Base-by-base conservation (phyloP, 331 rosid genomes). In the Cydonia oblonga region DNA sequence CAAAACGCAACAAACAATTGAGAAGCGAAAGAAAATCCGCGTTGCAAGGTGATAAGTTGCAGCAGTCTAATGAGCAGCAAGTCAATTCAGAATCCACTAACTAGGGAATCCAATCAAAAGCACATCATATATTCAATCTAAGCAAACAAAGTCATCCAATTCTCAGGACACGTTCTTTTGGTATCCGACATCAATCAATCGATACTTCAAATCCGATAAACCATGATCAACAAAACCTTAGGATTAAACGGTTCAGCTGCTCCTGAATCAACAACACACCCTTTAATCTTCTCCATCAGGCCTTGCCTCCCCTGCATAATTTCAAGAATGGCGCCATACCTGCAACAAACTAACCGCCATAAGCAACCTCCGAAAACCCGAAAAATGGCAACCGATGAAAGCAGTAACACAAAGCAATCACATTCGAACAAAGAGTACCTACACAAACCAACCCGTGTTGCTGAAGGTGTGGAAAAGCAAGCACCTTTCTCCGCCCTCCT, bases 371-470 rank as follows among this genome's bases (percentile, higher is more conserved):
- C 0, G 19, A 56, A 46, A 61, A 64, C 54, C 3, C 29, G 20
- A 28, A 6, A 42, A 15, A 3, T 11, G 42, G 9, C 40, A 51
- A 18, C 10, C 22, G 2, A 51, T 51, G 20, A 29, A 0, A 30
- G 28, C 2, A 33, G 13, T 1, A 13, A 29, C 40, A 12, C 19
- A 26, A 74, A 53, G 44, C 59, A 75, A n/a, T 29, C 12, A 28
- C 15, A 29, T 23, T 5, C 49, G 54, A 54, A 19, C 53, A 44
- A 61, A 70, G 83, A 70, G 77, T 75, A 83, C 95, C 69, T 89
- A 93, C 97, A 82, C 87, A 84, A 95, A 83, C 97, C 97, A 95
- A 81, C 98, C 98, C 19, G 97, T 95, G 49, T 91, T 91, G 86
- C 98, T 91, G 69, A 95, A 95, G 68, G 88, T 81, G 72, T 95